Evolutionary conservation across 371 early-diverging fungal species (phyloP).

Genomic region (Phascolomyces articulosus): DNA sequence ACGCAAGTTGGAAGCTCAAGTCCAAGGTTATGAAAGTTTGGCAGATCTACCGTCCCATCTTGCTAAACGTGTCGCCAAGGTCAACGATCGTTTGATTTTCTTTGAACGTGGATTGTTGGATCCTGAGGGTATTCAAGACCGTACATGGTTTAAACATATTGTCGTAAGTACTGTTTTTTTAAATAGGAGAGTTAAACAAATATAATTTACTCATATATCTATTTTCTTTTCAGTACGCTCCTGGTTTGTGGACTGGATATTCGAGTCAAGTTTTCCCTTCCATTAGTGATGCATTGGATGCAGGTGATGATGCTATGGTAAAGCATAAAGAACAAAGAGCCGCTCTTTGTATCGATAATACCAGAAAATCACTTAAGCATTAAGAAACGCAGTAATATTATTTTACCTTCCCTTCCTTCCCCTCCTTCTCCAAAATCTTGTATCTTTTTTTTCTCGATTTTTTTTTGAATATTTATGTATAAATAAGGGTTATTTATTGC

Average conservation of each 20-base stretch:
- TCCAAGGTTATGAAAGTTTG: neutral
- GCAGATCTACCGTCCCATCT: constrained; percentile 21
- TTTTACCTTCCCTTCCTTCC: too few species aligned
- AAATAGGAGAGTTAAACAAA: too few species aligned
- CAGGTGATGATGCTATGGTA: constrained; percentile 23
- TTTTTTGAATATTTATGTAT: neutral
- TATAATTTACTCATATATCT: too few species aligned
- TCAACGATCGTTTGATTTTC: constrained; percentile 44
- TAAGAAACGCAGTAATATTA: too few species aligned
- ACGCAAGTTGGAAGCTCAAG: constrained; percentile 4
- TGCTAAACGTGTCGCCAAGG: constrained; percentile 18
- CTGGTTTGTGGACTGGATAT: constrained; percentile 63
- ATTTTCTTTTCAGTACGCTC: constrained; percentile 38
- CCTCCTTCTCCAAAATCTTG: neutral
- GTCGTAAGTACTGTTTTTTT: constrained; percentile 15
- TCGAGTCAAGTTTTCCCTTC: constrained; percentile 58
- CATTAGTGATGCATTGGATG: constrained; percentile 53
- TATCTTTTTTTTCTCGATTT: too few species aligned
- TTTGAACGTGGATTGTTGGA: constrained; percentile 64
- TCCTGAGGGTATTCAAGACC: constrained; percentile 57
- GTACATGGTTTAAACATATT: constrained; percentile 68
- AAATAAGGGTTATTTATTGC: neutral
- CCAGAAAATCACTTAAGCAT: constrained; percentile 3
- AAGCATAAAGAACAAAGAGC: constrained; percentile 35
- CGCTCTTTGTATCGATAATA: constrained; percentile 10